phyloP scores from a whole-genome alignment of 768 basidiomycete species.

The Cubamyces sp. region DNA sequence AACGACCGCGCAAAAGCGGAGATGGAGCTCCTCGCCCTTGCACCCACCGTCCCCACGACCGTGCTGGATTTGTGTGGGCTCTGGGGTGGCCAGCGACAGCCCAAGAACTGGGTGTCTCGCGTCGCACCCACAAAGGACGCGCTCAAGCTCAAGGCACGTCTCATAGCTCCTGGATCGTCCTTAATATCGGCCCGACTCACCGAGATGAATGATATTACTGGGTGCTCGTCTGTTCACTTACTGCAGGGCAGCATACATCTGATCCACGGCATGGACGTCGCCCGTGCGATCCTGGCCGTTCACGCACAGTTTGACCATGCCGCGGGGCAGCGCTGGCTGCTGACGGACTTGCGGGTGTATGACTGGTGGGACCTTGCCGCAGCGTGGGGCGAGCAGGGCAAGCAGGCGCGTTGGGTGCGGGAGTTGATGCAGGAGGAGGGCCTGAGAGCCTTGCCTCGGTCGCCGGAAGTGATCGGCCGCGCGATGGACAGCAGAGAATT shows the following conservation, averaged over 20 bases:
- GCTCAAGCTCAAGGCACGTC: slow-evolving; percentile 49
- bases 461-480: slow-evolving; percentile 50
- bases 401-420: slow-evolving; percentile 56
- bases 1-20: slow-evolving; percentile 57
- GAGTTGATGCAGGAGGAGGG: slow-evolving; percentile 59
- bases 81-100: slow-evolving; percentile 58
- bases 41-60: slow-evolving; percentile 43
- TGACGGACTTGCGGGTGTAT: slow-evolving; percentile 59
- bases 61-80: slow-evolving; percentile 67
- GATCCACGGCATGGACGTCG: slow-evolving; percentile 63
- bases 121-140: slow-evolving; percentile 62
- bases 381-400: slow-evolving; percentile 51
- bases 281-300: slow-evolving; percentile 63
- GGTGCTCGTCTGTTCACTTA: neutral
- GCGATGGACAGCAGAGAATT: slow-evolving; percentile 65
- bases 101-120: slow-evolving; percentile 54
- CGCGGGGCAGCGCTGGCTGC: slow-evolving; percentile 56
- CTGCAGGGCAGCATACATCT: slow-evolving; percentile 60
- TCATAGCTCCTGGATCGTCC: neutral
- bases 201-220: neutral
- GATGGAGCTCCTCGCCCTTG: slow-evolving; percentile 54
- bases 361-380: slow-evolving; percentile 73
- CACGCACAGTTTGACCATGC: slow-evolving; percentile 48
- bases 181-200: neutral
- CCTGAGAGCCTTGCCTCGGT: slow-evolving; percentile 56